phyloP scores from a whole-genome alignment of 768 basidiomycete genomes.

The Termitomyces eurrhizus region DNA sequence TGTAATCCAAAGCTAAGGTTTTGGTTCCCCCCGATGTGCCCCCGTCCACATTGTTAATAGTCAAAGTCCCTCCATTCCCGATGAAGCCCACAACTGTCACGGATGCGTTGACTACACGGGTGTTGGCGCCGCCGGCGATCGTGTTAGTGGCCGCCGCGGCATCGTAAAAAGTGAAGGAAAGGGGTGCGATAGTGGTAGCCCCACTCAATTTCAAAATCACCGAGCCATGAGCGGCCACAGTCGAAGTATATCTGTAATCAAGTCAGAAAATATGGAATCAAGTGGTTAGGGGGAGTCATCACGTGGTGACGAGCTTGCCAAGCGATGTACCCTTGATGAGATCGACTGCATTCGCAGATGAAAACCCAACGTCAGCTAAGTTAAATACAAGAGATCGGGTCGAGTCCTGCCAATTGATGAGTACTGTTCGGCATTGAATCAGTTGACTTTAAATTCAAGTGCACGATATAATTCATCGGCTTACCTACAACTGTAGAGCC shows the following conservation, averaged over 20 bases:
- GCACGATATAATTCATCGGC: constrained; percentile 6
- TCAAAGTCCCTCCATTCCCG: constrained; percentile 41
- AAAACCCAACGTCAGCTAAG: constrained; percentile 39
- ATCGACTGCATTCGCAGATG: constrained; percentile 35
- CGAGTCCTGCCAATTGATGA: constrained; percentile 41
- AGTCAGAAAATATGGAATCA: not conserved
- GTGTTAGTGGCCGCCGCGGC: constrained; percentile 31
- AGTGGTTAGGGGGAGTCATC: constrained; percentile 11
- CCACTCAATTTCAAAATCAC: constrained; percentile 34
- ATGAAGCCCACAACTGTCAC: constrained; percentile 37
- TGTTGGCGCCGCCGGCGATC: constrained; percentile 33
- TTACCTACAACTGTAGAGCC: constrained; percentile 42
- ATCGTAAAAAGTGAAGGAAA: constrained; percentile 30
- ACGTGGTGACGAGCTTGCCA: constrained; percentile 34
- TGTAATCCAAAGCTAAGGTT: constrained; percentile 41
- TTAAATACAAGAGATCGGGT: constrained; percentile 37
- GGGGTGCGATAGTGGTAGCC: constrained; percentile 22
- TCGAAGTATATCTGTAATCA: constrained; percentile 30
- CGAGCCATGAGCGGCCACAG: constrained; percentile 30
- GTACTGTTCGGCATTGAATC: constrained; percentile 22
- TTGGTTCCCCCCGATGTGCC: constrained; percentile 38
- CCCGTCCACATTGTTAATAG: constrained; percentile 38
- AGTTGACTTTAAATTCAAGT: not conserved
- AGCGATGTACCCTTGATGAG: constrained; percentile 35
- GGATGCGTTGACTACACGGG: constrained; percentile 31